Conservation (phyloP, 495 filamentous ascomycete genomes). For the Aspergillus ellipticus region DNA sequence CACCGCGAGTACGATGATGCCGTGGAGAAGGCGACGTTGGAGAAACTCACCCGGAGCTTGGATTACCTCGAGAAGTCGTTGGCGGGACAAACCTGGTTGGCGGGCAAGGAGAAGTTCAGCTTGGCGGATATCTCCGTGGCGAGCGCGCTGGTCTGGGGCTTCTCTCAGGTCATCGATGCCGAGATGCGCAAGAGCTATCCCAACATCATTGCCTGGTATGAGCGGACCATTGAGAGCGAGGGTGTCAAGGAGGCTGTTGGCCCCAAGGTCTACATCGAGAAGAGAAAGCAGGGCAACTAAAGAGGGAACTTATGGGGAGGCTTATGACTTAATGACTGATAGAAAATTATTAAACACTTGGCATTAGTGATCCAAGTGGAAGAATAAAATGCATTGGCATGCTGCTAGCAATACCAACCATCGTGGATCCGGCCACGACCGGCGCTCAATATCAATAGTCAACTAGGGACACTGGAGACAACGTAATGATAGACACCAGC, state of each 20-base stretch:
- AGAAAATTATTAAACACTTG: too few species aligned
- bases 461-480: neutral
- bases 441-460: neutral
- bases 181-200: slow-evolving; percentile 49
- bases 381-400: neutral
- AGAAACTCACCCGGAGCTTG: slow-evolving; percentile 30
- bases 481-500: neutral
- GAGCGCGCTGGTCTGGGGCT: slow-evolving; percentile 33
- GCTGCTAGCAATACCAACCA: neutral
- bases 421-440: neutral
- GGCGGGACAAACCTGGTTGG: slow-evolving; percentile 44
- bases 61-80: slow-evolving; percentile 38
- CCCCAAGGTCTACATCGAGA: slow-evolving; percentile 42
- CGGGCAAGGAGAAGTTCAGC: slow-evolving; percentile 40
- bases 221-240: slow-evolving; percentile 37
- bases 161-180: slow-evolving; percentile 43
- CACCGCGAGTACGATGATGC: slow-evolving; percentile 30
- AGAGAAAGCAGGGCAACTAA: slow-evolving; percentile 19
- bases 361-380: neutral
- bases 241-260: slow-evolving; percentile 51
- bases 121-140: slow-evolving; percentile 53
- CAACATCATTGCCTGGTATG: slow-evolving; percentile 39
- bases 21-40: slow-evolving; percentile 25
- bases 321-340: too few species aligned
- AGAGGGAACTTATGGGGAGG: too few species aligned